phyloP scores from a whole-genome alignment of 163 green algal species.

The Coccomyxa subellipsoidea region DNA sequence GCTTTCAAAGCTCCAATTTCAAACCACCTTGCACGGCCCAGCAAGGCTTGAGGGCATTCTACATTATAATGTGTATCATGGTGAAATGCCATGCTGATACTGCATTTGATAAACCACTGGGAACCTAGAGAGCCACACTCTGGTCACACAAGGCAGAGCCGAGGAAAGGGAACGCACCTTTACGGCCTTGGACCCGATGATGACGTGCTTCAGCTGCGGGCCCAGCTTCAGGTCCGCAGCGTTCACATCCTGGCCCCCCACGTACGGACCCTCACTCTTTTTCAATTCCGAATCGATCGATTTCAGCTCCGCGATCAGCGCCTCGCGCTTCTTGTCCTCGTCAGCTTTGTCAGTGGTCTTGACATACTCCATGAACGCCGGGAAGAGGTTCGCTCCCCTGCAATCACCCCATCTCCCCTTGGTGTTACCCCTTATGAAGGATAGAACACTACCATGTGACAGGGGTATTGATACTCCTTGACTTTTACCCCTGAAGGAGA shows the following conservation, averaged over 20 bases:
- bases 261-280: slow-evolving; percentile 18
- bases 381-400: slow-evolving; percentile 15
- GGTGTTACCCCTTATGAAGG: too few species aligned
- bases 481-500: too few species aligned
- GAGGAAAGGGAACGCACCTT: not conserved
- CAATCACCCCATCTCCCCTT: not conserved
- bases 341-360: not conserved
- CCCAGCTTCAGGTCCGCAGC: slow-evolving; percentile 18
- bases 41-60: too few species aligned
- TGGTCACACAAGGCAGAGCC: not conserved
- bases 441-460: too few species aligned
- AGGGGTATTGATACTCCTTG: too few species aligned
- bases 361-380: slow-evolving; percentile 21
- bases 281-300: slow-evolving; percentile 11
- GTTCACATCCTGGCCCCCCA: slow-evolving; percentile 19
- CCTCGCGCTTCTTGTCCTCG: slow-evolving; percentile 19
- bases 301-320: slow-evolving; percentile 12
- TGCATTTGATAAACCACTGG: too few species aligned
- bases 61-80: too few species aligned
- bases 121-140: too few species aligned
- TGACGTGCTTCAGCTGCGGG: slow-evolving; percentile 31
- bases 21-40: too few species aligned
- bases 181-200: not conserved
- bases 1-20: too few species aligned
- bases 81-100: too few species aligned